Conservation (phyloP, 1,139 yeast species). For the Hanseniaspora gamundiae region DNA sequence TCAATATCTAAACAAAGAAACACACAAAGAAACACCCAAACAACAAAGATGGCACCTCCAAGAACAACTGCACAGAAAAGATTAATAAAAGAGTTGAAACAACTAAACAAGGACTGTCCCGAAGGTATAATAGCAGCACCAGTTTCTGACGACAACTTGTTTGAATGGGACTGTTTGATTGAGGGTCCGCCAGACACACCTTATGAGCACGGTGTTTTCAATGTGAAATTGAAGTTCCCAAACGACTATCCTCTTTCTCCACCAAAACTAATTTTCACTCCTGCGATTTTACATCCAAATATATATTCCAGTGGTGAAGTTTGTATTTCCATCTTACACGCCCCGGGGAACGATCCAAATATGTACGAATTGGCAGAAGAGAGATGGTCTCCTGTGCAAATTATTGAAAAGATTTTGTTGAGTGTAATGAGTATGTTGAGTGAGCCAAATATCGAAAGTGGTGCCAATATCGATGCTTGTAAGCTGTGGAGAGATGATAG, state of each 20-base stretch:
- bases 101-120: constrained; percentile 73
- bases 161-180: constrained; percentile 81
- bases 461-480: constrained; percentile 94
- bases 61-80: constrained; percentile 72
- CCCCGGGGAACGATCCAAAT: constrained; percentile 96
- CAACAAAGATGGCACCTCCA: constrained; percentile 29
- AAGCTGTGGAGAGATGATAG: constrained; percentile 86
- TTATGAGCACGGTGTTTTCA: constrained; percentile 87
- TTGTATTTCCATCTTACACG: constrained; percentile 86
- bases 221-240: constrained; percentile 76
- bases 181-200: constrained; percentile 93
- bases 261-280: constrained; percentile 71
- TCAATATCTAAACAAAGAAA: neutral
- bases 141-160: constrained; percentile 63
- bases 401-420: constrained; percentile 84
- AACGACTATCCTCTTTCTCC: constrained; percentile 51
- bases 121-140: constrained; percentile 97
- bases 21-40: neutral
- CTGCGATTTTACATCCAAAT: constrained; percentile 85
- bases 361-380: constrained; percentile 92
- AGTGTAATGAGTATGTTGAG: constrained; percentile 95
- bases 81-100: constrained; percentile 79
- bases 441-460: constrained; percentile 93
- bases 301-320: constrained; percentile 90
- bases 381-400: constrained; percentile 96